A percentile compares a stretch with the other conserved stretches of the same genome.
phyloP scores from a whole-genome alignment of 345 rosid genomes.

The Lepidium africanum region DNA sequence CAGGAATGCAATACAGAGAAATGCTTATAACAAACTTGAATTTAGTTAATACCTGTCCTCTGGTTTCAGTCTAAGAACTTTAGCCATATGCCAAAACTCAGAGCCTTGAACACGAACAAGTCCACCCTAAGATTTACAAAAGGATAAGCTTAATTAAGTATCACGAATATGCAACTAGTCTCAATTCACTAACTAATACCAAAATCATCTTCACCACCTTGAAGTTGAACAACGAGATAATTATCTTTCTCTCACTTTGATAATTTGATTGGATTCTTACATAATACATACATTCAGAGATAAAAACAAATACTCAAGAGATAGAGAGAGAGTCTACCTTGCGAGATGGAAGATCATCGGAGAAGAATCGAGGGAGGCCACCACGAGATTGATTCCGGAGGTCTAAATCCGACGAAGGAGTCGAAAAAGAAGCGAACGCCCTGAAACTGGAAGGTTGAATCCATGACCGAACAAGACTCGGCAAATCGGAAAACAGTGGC shows the following conservation, averaged over 20 bases:
- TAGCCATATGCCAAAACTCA: constrained; percentile 85
- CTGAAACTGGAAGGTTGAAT: constrained; percentile 24
- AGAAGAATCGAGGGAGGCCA: constrained; percentile 82
- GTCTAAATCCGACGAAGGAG: constrained; percentile 28
- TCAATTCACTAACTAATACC: background rate
- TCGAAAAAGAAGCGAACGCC: constrained; percentile 29
- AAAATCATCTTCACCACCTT: background rate
- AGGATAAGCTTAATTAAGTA: background rate
- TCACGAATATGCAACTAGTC: background rate
- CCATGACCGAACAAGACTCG: constrained; percentile 32
- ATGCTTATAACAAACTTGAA: background rate
- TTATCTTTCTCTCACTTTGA: background rate
- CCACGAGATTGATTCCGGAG: constrained; percentile 70
- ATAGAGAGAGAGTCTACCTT: constrained; percentile 32
- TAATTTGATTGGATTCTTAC: background rate
- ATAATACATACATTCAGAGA: background rate
- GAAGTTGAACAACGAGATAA: no score
- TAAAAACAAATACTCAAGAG: background rate
- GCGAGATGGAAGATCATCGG: constrained; percentile 55
- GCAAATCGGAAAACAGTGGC: constrained; percentile 28
- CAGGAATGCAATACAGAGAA: background rate
- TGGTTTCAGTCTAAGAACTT: constrained; percentile 54
- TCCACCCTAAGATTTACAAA: constrained; percentile 46
- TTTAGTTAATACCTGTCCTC: constrained; percentile 41
- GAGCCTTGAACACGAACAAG: constrained; percentile 66